Evolutionary conservation across 306 rosid genomes (phyloP).

Genomic region (Gillenia trifoliata): DNA sequence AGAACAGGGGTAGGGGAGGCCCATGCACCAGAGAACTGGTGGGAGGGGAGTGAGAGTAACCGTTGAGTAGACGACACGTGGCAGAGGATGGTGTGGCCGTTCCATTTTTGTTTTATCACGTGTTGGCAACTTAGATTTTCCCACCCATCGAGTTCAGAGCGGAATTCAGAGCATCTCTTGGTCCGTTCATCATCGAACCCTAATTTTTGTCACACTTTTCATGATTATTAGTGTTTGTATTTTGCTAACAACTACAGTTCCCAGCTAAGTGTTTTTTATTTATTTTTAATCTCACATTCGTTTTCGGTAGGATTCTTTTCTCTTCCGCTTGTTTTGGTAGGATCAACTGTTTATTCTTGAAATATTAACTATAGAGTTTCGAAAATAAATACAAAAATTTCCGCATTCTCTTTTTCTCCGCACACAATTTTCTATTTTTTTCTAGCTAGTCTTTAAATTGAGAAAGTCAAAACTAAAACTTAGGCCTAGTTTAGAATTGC

Average conservation of each 20-base stretch:
- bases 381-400: too few species aligned
- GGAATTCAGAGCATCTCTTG: background rate
- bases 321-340: background rate
- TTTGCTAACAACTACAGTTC: background rate
- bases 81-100: conserved; percentile 16
- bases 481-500: too few species aligned
- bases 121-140: conserved; percentile 32
- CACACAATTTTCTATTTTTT: too few species aligned
- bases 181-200: background rate
- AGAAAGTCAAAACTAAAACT: too few species aligned
- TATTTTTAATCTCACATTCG: background rate
- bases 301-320: background rate
- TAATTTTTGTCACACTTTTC: conserved; percentile 18
- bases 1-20: background rate
- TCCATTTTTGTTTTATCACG: conserved; percentile 44
- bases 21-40: conserved; percentile 3
- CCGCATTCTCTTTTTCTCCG: too few species aligned
- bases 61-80: conserved; percentile 48
- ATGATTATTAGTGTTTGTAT: background rate
- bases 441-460: too few species aligned
- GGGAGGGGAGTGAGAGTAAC: background rate
- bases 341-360: background rate
- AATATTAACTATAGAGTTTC: too few species aligned
- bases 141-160: background rate
- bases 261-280: background rate